phyloP scores from a whole-genome alignment of 164 flowering plant genomes.

The Umbellularia californica region DNA sequence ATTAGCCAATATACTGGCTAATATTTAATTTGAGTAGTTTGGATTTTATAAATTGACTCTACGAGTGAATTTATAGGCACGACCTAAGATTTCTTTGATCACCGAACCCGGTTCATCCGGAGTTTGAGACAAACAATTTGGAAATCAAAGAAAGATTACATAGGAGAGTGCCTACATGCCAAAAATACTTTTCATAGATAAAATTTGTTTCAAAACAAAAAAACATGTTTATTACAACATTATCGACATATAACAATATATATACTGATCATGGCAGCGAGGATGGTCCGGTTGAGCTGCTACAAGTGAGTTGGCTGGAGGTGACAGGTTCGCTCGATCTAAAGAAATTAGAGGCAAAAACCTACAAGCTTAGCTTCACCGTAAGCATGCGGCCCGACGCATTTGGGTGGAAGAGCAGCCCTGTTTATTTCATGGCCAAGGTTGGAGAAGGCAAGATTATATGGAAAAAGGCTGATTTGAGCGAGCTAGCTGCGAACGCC shows the following conservation, averaged over 20 bases:
- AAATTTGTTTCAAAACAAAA: not conserved
- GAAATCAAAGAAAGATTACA: no score
- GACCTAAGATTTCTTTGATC: not conserved
- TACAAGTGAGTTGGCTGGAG: constrained; percentile 31
- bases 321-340: not conserved
- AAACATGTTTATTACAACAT: not conserved
- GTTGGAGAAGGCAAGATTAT: constrained; percentile 18
- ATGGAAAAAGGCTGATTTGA: constrained; percentile 8
- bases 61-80: no score
- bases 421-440: constrained; percentile 29
- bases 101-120: not conserved
- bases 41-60: no score
- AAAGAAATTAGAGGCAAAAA: not conserved
- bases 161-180: not conserved
- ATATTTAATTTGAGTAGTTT: no score
- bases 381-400: constrained; percentile 21
- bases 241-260: not conserved
- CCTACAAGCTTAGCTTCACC: constrained; percentile 14
- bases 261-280: not conserved
- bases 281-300: constrained; percentile 17
- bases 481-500: not conserved
- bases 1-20: no score
- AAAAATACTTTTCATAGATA: not conserved
- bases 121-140: no score
- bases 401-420: constrained; percentile 27